Base-by-base conservation (phyloP, 2,329 filamentous ascomycete species). In the Emmonsiellopsis sp. region DNA sequence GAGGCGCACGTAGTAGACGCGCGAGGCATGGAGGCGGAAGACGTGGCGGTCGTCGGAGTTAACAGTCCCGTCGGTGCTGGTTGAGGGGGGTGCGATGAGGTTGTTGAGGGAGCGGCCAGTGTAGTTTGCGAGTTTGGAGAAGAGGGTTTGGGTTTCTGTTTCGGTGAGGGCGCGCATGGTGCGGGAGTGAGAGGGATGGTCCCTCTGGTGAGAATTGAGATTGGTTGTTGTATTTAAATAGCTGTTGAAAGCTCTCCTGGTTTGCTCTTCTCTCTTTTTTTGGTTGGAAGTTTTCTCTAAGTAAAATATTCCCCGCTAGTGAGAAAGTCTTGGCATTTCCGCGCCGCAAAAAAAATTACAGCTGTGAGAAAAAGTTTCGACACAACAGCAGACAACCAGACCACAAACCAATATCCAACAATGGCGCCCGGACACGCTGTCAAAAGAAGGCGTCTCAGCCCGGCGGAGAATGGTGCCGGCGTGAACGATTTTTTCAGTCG, bases 121-220 rank as follows among this genome's bases (percentile, higher is more conserved):
- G 77, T 97, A 98, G 71, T 90, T 88, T 55, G 93, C 93, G 41
- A 98, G 83, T 77, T 97, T 95, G 62, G 85, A 82, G 72, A 96
- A 94, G 63, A 96, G 83, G 1, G 86, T 87, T 69, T 87, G 67
- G 8, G 73, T 76, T 59, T 78, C 76, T 52, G 69, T 58, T 58
- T 84, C 89, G 54, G 89, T 93, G 61, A 95, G 82, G 51, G 86
- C 82, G 53, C 89, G 82, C 89, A 95, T 94, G 46, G 63, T 81
- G 65, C 48, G 34, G 10, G 26, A 30, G 38, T 15, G 45, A 42
- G 20, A 26, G 20, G 20, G 20, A 26, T 26, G 15, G 10, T n/a
- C 13, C 15, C 20, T 26, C 20, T 26, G 20, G 20, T 26, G 20
- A 26, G 20, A 26, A 26, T 3, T 26, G 20, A 5, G 20, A 26